Percentiles rank a stretch among this genome's conserved stretches.
Conservation (phyloP, 345 rosid species). For the Aquilaria sinensis region DNA sequence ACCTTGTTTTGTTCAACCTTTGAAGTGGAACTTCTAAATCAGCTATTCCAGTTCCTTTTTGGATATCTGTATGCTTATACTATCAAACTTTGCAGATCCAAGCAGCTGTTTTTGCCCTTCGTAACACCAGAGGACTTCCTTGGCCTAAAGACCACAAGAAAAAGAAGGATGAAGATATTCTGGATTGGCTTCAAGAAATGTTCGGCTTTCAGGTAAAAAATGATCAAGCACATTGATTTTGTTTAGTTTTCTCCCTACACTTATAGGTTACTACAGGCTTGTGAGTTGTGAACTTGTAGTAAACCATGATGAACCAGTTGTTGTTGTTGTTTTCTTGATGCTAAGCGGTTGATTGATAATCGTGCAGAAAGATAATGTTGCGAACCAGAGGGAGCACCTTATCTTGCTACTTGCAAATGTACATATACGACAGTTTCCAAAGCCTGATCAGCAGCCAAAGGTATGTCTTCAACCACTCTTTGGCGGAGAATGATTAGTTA, state of each 20-base stretch:
- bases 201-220: constrained; percentile 93
- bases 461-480: constrained; percentile 31
- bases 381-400: constrained; percentile 98
- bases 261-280: background rate
- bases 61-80: constrained; percentile 5
- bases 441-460: constrained; percentile 98
- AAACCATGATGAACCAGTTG: background rate
- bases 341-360: constrained; percentile 6
- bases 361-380: constrained; percentile 90
- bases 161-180: constrained; percentile 87
- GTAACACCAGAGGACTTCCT: constrained; percentile 98
- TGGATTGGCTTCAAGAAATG: constrained; percentile 98
- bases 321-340: constrained; percentile 8
- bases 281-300: background rate
- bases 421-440: constrained; percentile 90
- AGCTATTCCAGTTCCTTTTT: constrained; percentile 6
- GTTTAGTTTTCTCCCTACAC: background rate
- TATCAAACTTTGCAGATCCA: constrained; percentile 45
- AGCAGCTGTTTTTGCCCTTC: constrained; percentile 93
- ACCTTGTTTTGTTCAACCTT: background rate
- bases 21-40: background rate
- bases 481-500: no score
- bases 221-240: background rate
- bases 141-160: constrained; percentile 84
- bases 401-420: constrained; percentile 95